These are phyloP conservation scores for Cutaneotrichosporon cutaneum DNA, from an alignment of 1,284 basidiomycete genomes.

Conservation along the genomic window DNA sequence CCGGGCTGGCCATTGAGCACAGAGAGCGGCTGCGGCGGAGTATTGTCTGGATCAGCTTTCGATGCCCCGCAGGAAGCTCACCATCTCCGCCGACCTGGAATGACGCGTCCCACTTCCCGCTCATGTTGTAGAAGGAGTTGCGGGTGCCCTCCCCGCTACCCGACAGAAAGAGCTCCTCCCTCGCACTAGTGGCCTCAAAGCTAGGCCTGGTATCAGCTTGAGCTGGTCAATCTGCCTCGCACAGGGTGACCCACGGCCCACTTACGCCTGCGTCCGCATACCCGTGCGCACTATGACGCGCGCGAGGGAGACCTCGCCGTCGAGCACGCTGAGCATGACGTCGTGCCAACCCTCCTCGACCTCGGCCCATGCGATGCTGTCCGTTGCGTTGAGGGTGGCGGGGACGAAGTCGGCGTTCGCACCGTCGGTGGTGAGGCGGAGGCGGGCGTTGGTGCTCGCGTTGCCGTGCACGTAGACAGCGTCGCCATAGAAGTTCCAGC, in stretches of 20 bases:
- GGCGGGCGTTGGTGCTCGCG: background rate
- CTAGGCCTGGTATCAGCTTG: background rate
- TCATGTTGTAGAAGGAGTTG: background rate
- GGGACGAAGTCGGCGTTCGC: constrained; percentile 4
- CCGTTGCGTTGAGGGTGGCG: background rate
- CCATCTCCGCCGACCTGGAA: constrained; percentile 9
- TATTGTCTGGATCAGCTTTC: constrained; percentile 1
- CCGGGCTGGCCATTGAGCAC: constrained; percentile 10
- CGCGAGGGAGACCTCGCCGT: background rate
- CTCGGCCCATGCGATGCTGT: background rate
- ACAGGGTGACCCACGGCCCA: background rate
- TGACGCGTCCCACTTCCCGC: constrained; percentile 1
- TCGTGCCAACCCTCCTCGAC: constrained; percentile 2
- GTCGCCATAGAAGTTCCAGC: constrained; percentile 4
- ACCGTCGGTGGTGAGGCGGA: constrained; percentile 13
- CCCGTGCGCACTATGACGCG: background rate
- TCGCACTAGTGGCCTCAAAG: background rate
- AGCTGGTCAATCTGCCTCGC: background rate
- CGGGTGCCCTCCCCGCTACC: background rate
- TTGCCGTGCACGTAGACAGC: constrained; percentile 6
- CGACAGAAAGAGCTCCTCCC: background rate
- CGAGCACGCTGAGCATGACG: constrained; percentile 3
- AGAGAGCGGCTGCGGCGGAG: background rate
- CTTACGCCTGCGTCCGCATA: constrained; percentile 2
- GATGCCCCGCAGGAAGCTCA: background rate